Base-by-base conservation (phyloP, 2,329 filamentous ascomycete genomes). In the Aspergillus flavus region DNA sequence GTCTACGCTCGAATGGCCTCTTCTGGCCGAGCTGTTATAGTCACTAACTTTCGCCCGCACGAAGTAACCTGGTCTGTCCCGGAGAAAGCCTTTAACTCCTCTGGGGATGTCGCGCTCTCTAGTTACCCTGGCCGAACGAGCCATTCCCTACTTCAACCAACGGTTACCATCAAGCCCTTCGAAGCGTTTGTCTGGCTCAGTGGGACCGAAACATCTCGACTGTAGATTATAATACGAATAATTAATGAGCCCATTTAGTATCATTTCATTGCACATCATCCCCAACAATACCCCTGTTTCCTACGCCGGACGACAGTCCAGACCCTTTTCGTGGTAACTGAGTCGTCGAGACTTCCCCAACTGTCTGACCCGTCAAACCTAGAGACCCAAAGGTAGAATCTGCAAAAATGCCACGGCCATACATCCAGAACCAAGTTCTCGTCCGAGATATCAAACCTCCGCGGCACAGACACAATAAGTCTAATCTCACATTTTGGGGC, bases 141-240 rank as follows among this genome's bases (percentile, higher is more conserved):
- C n/a, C 50, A 52, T 12, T 26, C 39, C 16, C 50, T 55, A 23
- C 6, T 14, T 21, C 12, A 61, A 26, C 23, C 50, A 36, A 32
- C 28, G 6, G 26, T 61, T 16, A 23, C 52, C 19, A 28, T 61
- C 28, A 43, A 34, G 21, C 39, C 58, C 6, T 61, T 61, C 2
- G 58, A 61, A 36, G 52, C 52, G 12, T 56, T 61, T 41, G 46
- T 61, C 21, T 61, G 50, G 58, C 41, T 56, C 23, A 54, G 52
- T 28, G 58, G 41, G 32, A 52, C 48, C 10, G 48, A 34, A 21
- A 52, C 48, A 10, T 52, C 48, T 21, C 48, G 48, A 32, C 48
- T 52, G 28, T 52, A 52, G n/a, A 26, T 46, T 21, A 50, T 50
- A 50, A n/a, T 50, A 50, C 14, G 14, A 50, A 50, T 16, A 32